A percentile compares a stretch with the other conserved stretches of the same genome.
These are phyloP conservation scores for Dactylella cylindrospora DNA, from an alignment of 2,329 filamentous ascomycete genomes.

Conservation along the genomic window DNA sequence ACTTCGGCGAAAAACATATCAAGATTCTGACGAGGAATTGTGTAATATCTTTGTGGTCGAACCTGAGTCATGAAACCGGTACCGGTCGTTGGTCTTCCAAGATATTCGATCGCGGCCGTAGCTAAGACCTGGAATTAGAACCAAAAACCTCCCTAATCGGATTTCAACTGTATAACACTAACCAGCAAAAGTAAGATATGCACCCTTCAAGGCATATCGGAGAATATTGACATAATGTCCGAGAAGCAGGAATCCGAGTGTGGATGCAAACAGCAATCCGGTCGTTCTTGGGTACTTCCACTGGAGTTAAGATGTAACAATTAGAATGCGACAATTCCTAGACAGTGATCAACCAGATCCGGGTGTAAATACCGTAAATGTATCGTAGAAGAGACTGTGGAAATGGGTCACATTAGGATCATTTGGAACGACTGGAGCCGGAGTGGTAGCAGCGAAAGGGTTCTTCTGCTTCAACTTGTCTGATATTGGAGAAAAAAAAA, in stretches of 20 bases:
- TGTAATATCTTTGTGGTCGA: constrained; percentile 68
- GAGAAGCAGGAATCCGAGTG: constrained; percentile 62
- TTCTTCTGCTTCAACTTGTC: constrained; percentile 26
- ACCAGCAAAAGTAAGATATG: constrained; percentile 54
- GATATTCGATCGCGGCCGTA: constrained; percentile 55
- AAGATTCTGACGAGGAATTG: constrained; percentile 64
- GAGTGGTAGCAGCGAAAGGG: constrained; percentile 13
- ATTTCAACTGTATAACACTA: constrained; percentile 1
- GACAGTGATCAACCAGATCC: no score
- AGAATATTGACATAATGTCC: constrained; percentile 67
- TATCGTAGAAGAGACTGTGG: constrained; percentile 69
- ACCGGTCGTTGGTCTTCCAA: constrained; percentile 64
- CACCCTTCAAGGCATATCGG: constrained; percentile 66
- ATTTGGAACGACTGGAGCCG: constrained; percentile 1
- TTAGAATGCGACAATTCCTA: not conserved
- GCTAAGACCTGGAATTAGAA: constrained; percentile 43
- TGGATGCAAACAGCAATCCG: constrained; percentile 63
- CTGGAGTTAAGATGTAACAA: constrained; percentile 11
- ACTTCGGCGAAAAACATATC: constrained; percentile 65
- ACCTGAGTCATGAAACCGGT: constrained; percentile 66
- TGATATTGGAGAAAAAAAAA: not conserved
- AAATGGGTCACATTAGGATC: constrained; percentile 56
- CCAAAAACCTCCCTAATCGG: not conserved
- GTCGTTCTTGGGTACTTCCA: constrained; percentile 60
- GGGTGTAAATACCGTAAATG: constrained; percentile 70